Base-by-base conservation (phyloP, 805 yeast species). In the Candida mattraensis region DNA sequence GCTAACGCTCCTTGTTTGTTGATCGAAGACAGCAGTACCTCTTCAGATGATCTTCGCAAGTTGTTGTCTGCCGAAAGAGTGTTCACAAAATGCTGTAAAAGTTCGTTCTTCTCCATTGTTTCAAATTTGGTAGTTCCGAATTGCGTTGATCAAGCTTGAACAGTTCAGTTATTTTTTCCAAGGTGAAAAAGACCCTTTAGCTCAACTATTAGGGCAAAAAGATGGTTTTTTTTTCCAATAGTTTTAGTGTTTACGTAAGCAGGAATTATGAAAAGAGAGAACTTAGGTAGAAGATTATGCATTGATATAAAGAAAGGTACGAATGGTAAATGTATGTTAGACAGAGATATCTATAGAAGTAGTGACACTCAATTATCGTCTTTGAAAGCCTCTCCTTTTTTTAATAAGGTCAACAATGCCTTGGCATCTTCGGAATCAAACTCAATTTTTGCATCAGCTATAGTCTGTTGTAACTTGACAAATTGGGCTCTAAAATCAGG, bases 31-130 rank as follows among this genome's bases (percentile, higher is more conserved):
- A 56, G 53, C 39, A 74, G 55, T 40, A 63, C 64, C 36, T 58
- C 57, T 48, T 74, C 79, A 30, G 76, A 66, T 13, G 60, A 59
- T 45, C 65, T 61, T 45, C 79, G 58, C 17, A 62, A 51, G 23
- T 57, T 60, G 30, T 61, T 56, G 39, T 67, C 64, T 24, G 76
- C 67, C 39, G 75, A 75, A 21, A 75, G 55, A 1, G 80, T 71
- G 30, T 76, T 74, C 18, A 67, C 62, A 44, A 74, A 62, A 15
- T 73, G 62, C 39, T 61, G 63, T 36, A 74, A 56, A 29, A 74
- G 57, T 13, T 71, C 60, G 15, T 63, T 66, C 40, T 58, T 68
- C 40, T 72, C 73, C 75, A 69, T 72, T 12, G 12, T 30, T 25
- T 12, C 15, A 12, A 11, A 9, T 16, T 24, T 21, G 16, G 23